Evolutionary conservation across 495 filamentous ascomycete species (phyloP).

Genomic region (Neurospora discreta): DNA sequence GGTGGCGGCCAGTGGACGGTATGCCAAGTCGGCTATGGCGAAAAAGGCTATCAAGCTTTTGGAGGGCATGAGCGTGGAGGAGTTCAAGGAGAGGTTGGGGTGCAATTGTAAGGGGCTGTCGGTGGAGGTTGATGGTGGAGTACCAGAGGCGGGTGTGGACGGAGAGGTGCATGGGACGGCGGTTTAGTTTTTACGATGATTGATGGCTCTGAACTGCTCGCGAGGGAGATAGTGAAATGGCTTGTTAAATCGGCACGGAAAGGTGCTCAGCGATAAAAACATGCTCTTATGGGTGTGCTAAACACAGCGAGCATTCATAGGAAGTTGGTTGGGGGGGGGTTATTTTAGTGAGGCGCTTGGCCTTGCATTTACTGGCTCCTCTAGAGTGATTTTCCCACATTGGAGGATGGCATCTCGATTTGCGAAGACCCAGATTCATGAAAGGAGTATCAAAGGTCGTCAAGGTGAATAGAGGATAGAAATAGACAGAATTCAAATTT

Average conservation of each 20-base stretch:
- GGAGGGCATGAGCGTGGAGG: conserved; percentile 41
- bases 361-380: not conserved
- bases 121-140: not conserved
- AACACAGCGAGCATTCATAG: not conserved
- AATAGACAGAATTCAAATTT: not conserved
- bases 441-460: not conserved
- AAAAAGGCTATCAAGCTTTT: conserved; percentile 51
- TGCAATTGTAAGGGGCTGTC: conserved; percentile 46
- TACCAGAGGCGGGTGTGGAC: not conserved
- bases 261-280: not conserved
- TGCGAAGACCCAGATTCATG: not conserved
- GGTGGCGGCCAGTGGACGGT: conserved; percentile 48
- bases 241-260: not conserved
- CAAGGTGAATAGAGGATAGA: not conserved
- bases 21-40: conserved; percentile 65
- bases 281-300: not conserved
- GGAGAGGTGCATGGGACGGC: conserved; percentile 6
- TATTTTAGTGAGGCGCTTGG: not conserved
- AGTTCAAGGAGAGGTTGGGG: conserved; percentile 48
- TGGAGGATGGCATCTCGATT: not conserved
- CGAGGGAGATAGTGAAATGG: not conserved
- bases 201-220: too few species aligned
- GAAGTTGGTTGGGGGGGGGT: not conserved
- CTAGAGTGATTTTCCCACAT: not conserved
- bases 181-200: not conserved